phyloP scores from a whole-genome alignment of 768 basidiomycete species.

The Suillus decipiens region DNA sequence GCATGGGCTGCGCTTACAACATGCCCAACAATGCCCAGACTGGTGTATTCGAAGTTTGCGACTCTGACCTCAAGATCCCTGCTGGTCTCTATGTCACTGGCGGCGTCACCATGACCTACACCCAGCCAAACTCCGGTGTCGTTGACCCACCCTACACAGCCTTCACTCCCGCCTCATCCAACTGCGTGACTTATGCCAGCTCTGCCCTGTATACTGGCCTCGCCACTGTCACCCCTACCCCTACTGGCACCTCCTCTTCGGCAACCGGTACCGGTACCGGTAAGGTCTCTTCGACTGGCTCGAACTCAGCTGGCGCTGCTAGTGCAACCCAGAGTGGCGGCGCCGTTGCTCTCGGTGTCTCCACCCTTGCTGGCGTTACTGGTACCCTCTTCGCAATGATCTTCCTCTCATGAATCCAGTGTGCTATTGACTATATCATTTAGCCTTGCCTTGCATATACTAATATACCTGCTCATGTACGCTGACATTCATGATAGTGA shows the following conservation, averaged over 20 bases:
- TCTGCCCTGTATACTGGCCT: constrained; percentile 36
- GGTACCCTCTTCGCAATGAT: constrained; percentile 38
- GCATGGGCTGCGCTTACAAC: constrained; percentile 73
- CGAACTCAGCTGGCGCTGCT: constrained; percentile 19
- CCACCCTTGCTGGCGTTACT: constrained; percentile 33
- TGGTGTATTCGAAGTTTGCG: constrained; percentile 64
- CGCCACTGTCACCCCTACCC: constrained; percentile 16
- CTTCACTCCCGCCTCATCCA: constrained; percentile 41
- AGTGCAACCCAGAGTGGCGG: constrained; percentile 19
- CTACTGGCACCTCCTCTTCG: neutral
- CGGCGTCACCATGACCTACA: constrained; percentile 45
- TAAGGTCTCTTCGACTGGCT: constrained; percentile 13
- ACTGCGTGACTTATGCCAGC: constrained; percentile 42
- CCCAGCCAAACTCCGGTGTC: constrained; percentile 40
- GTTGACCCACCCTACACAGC: constrained; percentile 43
- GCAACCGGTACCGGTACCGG: neutral
- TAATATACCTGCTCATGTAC: constrained; percentile 2
- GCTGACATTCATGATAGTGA: constrained; percentile 2
- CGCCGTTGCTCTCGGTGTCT: constrained; percentile 31
- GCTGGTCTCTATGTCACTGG: constrained; percentile 52
- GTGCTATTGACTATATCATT: neutral
- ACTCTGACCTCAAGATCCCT: constrained; percentile 61
- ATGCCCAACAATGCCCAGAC: constrained; percentile 62
- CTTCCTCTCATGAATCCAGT: constrained; percentile 37
- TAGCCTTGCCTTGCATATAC: constrained; percentile 3